Conservation (phyloP, 2,329 filamentous ascomycete species). For the Diaporthe nobilis region DNA sequence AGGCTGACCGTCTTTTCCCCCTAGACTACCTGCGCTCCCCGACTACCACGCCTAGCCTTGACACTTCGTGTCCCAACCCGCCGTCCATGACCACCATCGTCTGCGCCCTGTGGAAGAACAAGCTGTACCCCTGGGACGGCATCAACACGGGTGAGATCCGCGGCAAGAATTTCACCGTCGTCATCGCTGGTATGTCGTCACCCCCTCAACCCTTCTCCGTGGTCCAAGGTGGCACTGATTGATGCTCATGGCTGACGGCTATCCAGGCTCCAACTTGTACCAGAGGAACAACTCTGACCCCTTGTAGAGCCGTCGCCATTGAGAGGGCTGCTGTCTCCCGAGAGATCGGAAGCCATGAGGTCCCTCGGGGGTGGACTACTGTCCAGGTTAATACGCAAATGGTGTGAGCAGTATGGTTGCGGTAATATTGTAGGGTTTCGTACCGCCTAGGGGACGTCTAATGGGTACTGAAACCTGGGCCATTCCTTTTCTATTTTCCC, state of each 20-base stretch:
- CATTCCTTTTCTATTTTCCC: neutral
- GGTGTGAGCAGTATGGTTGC: neutral
- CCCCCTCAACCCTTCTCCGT: too few species aligned
- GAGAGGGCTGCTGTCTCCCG: neutral
- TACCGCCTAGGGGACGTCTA: neutral
- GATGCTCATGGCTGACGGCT: neutral
- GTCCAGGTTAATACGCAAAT: neutral
- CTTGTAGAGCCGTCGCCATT: neutral
- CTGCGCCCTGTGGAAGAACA: conserved; percentile 26
- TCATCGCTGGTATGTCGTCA: conserved; percentile 6
- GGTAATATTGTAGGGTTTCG: neutral
- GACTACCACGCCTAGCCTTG: neutral
- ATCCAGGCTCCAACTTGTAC: conserved; percentile 5
- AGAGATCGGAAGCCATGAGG: too few species aligned
- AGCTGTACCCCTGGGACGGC: conserved; percentile 4
- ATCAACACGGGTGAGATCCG: neutral
- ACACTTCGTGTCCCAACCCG: neutral
- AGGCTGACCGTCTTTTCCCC: too few species aligned
- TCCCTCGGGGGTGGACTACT: neutral
- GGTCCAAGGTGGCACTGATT: neutral
- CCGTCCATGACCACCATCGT: conserved; percentile 21
- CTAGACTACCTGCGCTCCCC: conserved; percentile 3
- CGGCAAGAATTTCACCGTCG: conserved; percentile 9
- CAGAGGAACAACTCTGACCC: conserved; percentile 16
- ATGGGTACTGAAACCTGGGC: neutral